phyloP scores from a whole-genome alignment of 768 basidiomycete genomes.

The Tulasnella sp. region DNA sequence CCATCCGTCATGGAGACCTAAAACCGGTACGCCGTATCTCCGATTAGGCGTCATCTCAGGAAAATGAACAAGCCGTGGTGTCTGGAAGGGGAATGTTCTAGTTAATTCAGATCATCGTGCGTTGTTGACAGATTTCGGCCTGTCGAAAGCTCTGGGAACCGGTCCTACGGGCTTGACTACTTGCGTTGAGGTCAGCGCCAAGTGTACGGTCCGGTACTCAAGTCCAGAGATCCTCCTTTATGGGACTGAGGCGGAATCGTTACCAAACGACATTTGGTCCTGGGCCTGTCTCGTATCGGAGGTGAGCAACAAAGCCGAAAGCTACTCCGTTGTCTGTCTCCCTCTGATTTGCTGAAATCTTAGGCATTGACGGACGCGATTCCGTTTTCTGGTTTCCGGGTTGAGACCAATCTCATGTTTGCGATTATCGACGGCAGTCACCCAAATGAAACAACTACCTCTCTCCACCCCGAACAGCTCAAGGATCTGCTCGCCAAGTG shows the following conservation, averaged over 20 bases:
- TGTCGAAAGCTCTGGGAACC: background rate
- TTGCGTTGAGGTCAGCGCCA: background rate
- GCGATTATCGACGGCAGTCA: too few relatives aligned
- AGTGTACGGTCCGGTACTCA: background rate
- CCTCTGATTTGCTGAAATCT: too few relatives aligned
- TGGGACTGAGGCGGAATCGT: background rate
- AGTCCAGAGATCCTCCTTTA: constrained; percentile 1
- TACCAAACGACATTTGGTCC: constrained; percentile 2
- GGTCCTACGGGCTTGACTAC: background rate
- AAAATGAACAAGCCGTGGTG: background rate
- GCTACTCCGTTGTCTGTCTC: constrained; percentile 47
- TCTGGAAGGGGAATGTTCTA: background rate
- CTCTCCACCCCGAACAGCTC: too few relatives aligned
- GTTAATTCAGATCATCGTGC: background rate
- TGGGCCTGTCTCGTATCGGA: constrained; percentile 13
- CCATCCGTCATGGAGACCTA: too few relatives aligned
- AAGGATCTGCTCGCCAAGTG: too few relatives aligned
- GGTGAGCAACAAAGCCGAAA: constrained; percentile 40
- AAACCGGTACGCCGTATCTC: too few relatives aligned
- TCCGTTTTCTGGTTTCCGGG: too few relatives aligned
- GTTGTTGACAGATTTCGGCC: background rate
- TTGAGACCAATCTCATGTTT: too few relatives aligned
- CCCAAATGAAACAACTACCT: too few relatives aligned
- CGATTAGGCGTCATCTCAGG: too few relatives aligned
- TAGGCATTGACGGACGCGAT: too few relatives aligned